Evolutionary conservation across 2,329 filamentous ascomycete genomes (phyloP).

Genomic region (Apiospora koreana): DNA sequence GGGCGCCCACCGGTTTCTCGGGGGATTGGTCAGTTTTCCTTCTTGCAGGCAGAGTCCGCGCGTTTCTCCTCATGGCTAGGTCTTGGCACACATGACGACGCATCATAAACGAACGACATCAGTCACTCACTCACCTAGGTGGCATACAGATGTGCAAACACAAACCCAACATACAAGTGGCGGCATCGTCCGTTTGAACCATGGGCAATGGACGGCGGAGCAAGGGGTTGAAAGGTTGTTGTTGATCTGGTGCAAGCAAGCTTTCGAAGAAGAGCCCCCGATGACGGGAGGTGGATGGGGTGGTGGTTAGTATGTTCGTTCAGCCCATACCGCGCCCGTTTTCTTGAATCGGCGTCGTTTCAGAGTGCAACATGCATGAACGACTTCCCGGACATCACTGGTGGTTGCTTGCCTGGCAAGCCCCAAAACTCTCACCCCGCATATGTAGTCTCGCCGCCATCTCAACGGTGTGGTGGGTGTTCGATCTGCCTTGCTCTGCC

Average conservation of each 20-base stretch:
- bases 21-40: background rate
- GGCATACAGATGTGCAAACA: background rate
- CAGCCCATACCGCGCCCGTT: background rate
- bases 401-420: background rate
- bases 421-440: background rate
- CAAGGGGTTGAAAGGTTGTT: background rate
- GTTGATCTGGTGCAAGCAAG: background rate
- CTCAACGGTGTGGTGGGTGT: background rate
- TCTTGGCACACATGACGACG: background rate
- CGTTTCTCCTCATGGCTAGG: background rate
- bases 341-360: background rate
- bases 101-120: background rate
- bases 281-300: background rate
- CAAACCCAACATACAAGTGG: background rate
- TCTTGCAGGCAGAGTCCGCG: background rate
- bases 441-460: conserved; percentile 1
- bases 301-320: background rate
- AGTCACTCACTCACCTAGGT: background rate
- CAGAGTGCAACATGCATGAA: conserved; percentile 4
- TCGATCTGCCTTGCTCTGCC: background rate
- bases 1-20: background rate
- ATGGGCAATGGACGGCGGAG: background rate
- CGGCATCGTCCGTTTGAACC: background rate
- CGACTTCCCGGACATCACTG: background rate
- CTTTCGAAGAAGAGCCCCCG: background rate